Evolutionary conservation across 139 green algal genomes (phyloP).

Genomic region (Closterium sp.): DNA sequence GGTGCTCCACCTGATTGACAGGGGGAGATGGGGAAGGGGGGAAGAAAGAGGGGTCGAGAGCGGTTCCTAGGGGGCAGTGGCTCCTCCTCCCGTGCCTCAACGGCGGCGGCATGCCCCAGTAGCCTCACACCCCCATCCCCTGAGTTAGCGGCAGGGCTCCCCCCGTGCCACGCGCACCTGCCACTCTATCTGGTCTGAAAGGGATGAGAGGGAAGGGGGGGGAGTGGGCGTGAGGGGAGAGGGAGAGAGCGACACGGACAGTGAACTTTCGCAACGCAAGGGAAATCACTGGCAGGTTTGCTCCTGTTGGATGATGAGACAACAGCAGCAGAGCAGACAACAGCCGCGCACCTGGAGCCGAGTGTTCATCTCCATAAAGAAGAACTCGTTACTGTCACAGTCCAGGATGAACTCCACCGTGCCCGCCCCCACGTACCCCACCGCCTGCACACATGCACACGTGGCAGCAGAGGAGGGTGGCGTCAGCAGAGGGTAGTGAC

Average conservation of each 20-base stretch:
- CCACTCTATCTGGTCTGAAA: slow-evolving; percentile 88
- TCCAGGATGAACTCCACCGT: slow-evolving; percentile 98
- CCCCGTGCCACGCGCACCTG: slow-evolving; percentile 82
- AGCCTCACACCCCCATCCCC: too few species aligned
- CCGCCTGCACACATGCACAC: slow-evolving; percentile 58
- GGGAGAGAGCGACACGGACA: too few species aligned
- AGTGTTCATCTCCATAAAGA: slow-evolving; percentile 98
- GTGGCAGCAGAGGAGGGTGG: not conserved
- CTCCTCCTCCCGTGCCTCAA: not conserved
- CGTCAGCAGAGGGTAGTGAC: too few species aligned
- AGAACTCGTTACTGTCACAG: slow-evolving; percentile 67
- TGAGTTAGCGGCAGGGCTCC: slow-evolving; percentile 56
- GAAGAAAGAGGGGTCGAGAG: not conserved
- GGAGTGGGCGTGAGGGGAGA: not conserved
- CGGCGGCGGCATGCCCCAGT: too few species aligned
- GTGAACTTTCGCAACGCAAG: not conserved
- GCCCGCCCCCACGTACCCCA: slow-evolving; percentile 76
- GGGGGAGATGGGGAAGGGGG: not conserved
- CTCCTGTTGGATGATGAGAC: too few species aligned
- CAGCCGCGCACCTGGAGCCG: slow-evolving; percentile 62
- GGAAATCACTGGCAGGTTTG: too few species aligned
- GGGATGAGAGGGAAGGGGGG: slow-evolving; percentile 35
- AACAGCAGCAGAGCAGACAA: too few species aligned
- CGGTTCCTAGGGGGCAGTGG: not conserved
- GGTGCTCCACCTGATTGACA: slow-evolving; percentile 81